A percentile compares a stretch with the other conserved stretches of the same genome.
Conservation (phyloP, 192 early-diverging fungal species). For the Ambispora gerdemannii region DNA sequence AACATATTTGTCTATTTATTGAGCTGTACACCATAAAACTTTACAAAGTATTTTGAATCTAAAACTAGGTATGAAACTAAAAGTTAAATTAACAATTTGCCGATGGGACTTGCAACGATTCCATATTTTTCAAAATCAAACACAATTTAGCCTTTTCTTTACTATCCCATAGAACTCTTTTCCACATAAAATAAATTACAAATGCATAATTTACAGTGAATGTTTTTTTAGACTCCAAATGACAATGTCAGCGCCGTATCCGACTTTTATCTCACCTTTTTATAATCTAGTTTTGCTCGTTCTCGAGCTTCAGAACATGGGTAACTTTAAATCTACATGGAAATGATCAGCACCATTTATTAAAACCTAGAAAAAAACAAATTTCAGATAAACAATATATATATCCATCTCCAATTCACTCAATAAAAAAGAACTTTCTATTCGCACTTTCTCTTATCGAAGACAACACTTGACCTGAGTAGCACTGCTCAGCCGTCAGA, state of each 20-base stretch:
- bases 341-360: slow-evolving; percentile 75
- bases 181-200: slow-evolving; percentile 31
- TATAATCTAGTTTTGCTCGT: slow-evolving; percentile 63
- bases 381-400: too few relatives aligned
- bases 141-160: slow-evolving; percentile 57
- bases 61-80: too few relatives aligned
- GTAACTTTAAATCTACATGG: slow-evolving; percentile 79
- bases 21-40: too few relatives aligned
- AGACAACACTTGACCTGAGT: slow-evolving; percentile 81
- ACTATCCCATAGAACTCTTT: slow-evolving; percentile 60
- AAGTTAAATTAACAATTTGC: slow-evolving; percentile 23
- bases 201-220: slow-evolving; percentile 38
- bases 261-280: slow-evolving; percentile 68
- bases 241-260: slow-evolving; percentile 76
- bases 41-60: too few relatives aligned
- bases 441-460: slow-evolving; percentile 68
- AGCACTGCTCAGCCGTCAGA: slow-evolving; percentile 66
- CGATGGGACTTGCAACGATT: background rate
- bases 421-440: slow-evolving; percentile 53
- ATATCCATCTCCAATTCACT: background rate
- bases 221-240: slow-evolving; percentile 68
- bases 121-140: slow-evolving; percentile 29
- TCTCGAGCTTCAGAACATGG: slow-evolving; percentile 73
- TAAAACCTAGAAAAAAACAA: slow-evolving; percentile 49
- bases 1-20: too few relatives aligned